phyloP scores from a whole-genome alignment of 2,329 filamentous ascomycete genomes.

The Aspergillus ochraceoroseus region DNA sequence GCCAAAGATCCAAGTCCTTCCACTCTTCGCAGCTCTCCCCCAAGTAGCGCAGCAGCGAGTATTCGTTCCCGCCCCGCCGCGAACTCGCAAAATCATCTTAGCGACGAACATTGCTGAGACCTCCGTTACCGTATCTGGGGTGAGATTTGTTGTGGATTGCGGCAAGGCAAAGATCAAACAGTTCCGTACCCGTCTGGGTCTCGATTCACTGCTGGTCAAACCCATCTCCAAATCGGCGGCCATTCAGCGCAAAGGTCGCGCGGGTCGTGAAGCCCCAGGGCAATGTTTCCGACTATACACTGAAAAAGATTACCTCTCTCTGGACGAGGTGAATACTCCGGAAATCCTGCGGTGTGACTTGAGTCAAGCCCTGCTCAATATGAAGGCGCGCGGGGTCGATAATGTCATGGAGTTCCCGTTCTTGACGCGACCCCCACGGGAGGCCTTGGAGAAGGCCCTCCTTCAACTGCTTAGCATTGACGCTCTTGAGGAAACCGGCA shows the following conservation, averaged over 20 bases:
- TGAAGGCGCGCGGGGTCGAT: conserved; percentile 85
- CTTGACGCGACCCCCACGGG: conserved; percentile 71
- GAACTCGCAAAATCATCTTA: conserved; percentile 82
- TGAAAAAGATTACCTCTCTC: conserved; percentile 63
- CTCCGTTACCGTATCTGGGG: conserved; percentile 89
- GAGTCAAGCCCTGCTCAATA: conserved; percentile 76
- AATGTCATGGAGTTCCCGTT: conserved; percentile 80
- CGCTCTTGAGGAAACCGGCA: conserved; percentile 66
- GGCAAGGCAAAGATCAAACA: conserved; percentile 94
- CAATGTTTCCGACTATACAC: conserved; percentile 90
- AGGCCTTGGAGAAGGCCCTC: conserved; percentile 75
- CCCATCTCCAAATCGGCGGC: conserved; percentile 91
- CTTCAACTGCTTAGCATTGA: conserved; percentile 73
- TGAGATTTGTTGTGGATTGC: conserved; percentile 84
- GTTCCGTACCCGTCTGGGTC: conserved; percentile 74
- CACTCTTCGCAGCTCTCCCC: conserved; percentile 84
- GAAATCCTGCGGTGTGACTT: conserved; percentile 91
- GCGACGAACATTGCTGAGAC: conserved; percentile 99
- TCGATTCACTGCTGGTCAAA: conserved; percentile 86
- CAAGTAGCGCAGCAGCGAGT: conserved; percentile 81
- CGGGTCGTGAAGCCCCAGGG: conserved; percentile 84
- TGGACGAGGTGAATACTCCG: conserved; percentile 71
- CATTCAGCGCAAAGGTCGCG: conserved; percentile 84
- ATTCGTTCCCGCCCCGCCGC: conserved; percentile 68
- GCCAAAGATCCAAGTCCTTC: conserved; percentile 64